These are phyloP conservation scores for Drechslerella dactyloides DNA, from an alignment of 2,329 filamentous ascomycete species.

Conservation along the genomic window DNA sequence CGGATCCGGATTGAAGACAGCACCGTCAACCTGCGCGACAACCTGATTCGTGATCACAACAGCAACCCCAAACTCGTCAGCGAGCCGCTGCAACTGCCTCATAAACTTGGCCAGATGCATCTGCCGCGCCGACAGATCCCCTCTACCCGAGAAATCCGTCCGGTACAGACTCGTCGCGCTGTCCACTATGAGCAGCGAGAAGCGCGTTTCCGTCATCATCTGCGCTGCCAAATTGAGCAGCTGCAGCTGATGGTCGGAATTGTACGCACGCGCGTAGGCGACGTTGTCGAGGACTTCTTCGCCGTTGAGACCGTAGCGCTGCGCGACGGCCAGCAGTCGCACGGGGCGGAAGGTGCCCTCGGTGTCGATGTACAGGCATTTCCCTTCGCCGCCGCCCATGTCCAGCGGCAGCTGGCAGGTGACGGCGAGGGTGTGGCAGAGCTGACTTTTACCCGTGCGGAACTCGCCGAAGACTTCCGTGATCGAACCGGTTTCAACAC, in stretches of 20 bases:
- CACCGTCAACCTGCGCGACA: constrained; percentile 93
- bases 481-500: constrained; percentile 94
- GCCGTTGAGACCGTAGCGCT: constrained; percentile 89
- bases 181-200: constrained; percentile 93
- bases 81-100: constrained; percentile 78
- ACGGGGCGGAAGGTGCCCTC: constrained; percentile 97
- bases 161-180: constrained; percentile 94
- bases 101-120: constrained; percentile 88
- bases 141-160: constrained; percentile 95
- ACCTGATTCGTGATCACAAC: constrained; percentile 99
- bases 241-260: constrained; percentile 96
- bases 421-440: constrained; percentile 97
- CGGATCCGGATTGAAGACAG: constrained; percentile 99
- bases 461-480: constrained; percentile 99
- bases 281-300: constrained; percentile 99
- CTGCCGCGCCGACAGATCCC: constrained; percentile 92
- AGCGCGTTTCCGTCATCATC: constrained; percentile 99
- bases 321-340: constrained; percentile 85
- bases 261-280: constrained; percentile 96
- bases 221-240: constrained; percentile 91
- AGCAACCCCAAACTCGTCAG: constrained; percentile 88
- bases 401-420: constrained; percentile 98
- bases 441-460: constrained; percentile 95
- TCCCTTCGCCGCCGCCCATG: constrained; percentile 97
- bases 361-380: constrained; percentile 97